Evolutionary conservation across 2,329 filamentous ascomycete species (phyloP).

Genomic region (Arthrobotrys sphaeroides): DNA sequence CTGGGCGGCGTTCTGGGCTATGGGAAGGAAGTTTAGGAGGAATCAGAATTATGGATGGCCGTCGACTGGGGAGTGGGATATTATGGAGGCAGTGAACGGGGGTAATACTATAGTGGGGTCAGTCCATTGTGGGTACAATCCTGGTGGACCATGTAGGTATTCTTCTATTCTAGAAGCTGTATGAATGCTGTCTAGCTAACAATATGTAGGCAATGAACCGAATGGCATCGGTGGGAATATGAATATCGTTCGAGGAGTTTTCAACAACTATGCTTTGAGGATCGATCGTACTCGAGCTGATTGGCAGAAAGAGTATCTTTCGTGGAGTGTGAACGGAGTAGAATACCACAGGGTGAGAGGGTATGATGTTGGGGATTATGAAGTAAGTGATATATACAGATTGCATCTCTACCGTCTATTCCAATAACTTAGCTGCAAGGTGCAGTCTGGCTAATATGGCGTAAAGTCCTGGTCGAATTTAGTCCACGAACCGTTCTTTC

Average conservation of each 20-base stretch:
- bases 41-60: slow-evolving; percentile 63
- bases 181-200: background rate
- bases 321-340: slow-evolving; percentile 61
- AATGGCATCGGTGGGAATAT: slow-evolving; percentile 5
- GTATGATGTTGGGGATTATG: slow-evolving; percentile 57
- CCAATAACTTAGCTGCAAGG: no score
- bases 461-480: slow-evolving; percentile 60
- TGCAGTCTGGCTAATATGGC: no score
- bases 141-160: slow-evolving; percentile 59
- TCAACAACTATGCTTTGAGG: slow-evolving; percentile 60
- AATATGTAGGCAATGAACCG: slow-evolving; percentile 37
- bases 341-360: slow-evolving; percentile 58
- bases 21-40: slow-evolving; percentile 62
- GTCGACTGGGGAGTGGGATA: slow-evolving; percentile 63
- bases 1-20: slow-evolving; percentile 65
- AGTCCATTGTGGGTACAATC: slow-evolving; percentile 62
- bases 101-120: slow-evolving; percentile 60
- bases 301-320: slow-evolving; percentile 59
- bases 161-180: slow-evolving; percentile 57
- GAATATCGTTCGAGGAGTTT: slow-evolving; percentile 57
- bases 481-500: slow-evolving; percentile 59
- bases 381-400: no score
- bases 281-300: slow-evolving; percentile 59
- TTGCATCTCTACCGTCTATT: no score
- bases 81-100: slow-evolving; percentile 64